These are phyloP conservation scores for Albatrellus sp. DNA, from an alignment of 1,284 basidiomycete genomes.

Conservation along the genomic window DNA sequence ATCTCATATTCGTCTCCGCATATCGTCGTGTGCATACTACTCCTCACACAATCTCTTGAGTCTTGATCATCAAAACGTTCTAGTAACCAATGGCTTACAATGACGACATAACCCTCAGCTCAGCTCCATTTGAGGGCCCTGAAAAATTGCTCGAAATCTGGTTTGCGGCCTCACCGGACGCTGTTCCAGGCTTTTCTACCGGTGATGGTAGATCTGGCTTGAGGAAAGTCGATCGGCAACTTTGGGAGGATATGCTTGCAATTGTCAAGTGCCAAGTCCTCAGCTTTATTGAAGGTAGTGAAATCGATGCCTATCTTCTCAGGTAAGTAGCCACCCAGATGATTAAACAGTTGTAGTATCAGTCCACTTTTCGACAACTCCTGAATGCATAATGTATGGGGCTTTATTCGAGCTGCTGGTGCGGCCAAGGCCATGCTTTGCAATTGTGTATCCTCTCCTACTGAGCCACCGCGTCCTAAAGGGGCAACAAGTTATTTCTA, in stretches of 20 bases:
- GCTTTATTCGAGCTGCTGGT: too few species aligned
- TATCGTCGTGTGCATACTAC: not conserved
- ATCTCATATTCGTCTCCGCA: not conserved
- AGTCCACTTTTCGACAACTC: too few species aligned
- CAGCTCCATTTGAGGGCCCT: constrained; percentile 71
- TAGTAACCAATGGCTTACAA: constrained; percentile 21
- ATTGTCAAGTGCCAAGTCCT: constrained; percentile 97
- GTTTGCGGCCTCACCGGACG: constrained; percentile 75
- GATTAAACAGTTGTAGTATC: too few species aligned
- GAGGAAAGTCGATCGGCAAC: constrained; percentile 58
- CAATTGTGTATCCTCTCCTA: too few species aligned
- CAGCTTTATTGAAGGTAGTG: constrained; percentile 75
- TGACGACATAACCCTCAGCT: constrained; percentile 20
- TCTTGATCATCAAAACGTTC: not conserved
- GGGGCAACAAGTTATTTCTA: too few species aligned
- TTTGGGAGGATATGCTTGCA: constrained; percentile 97
- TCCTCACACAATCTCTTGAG: constrained; percentile 4
- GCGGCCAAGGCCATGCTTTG: too few species aligned
- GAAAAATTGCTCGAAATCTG: constrained; percentile 98
- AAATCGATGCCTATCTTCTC: constrained; percentile 91
- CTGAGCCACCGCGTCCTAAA: too few species aligned
- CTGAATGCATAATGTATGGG: too few species aligned
- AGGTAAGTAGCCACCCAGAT: constrained; percentile 44
- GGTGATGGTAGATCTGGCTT: constrained; percentile 50
- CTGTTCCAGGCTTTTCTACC: constrained; percentile 34